Evolutionary conservation across 345 rosid genomes (phyloP), one percentile per base, ranked within the genome.

Genomic region (Salix brachista): DNA sequence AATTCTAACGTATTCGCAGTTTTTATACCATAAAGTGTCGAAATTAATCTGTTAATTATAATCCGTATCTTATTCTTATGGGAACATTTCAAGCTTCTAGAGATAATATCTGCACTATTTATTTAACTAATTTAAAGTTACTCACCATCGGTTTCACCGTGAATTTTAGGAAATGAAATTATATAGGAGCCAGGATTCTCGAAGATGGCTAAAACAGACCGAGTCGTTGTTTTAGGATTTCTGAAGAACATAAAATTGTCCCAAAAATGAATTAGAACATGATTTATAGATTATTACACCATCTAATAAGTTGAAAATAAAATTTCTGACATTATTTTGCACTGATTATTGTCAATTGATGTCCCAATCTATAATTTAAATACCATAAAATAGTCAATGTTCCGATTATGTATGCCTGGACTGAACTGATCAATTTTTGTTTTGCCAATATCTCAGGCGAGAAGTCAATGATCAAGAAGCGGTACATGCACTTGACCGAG

Each of bases 401-500:
- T 58, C 64, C 28, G 23, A 58, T n/a, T 23, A 11, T 23, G 28
- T 1, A 4, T 58, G 64, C 64, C 1, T 28, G 62, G 1, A 36
- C 37, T 36, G 37, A 36, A 36, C 28, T n/a, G 13, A 56, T 56
- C 28, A 58, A 8, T 56, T 21, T 56, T n/a, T 10, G 9, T 56
- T 58, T 58, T 58, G 5, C 46, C 13, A 42, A 42, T 42, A 28
- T 12, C 74, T 37, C 82, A 92, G 97, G 97, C 30, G 95, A 91
- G 23, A 92, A 89, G 79, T 88, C 97, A 0, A 87, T 73, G 86
- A 91, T 92, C 69, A 78, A 80, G 77, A 92, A 88, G 72, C 83
- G 94, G 0, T 91, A 92, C 80, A 85, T 91, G 92, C 76, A 88
- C 86, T 36, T 92, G 76, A 91, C 85, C 0, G 97, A 92, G 74